phyloP scores from a whole-genome alignment of 805 yeast species.

The Suhomyces faveliae region DNA sequence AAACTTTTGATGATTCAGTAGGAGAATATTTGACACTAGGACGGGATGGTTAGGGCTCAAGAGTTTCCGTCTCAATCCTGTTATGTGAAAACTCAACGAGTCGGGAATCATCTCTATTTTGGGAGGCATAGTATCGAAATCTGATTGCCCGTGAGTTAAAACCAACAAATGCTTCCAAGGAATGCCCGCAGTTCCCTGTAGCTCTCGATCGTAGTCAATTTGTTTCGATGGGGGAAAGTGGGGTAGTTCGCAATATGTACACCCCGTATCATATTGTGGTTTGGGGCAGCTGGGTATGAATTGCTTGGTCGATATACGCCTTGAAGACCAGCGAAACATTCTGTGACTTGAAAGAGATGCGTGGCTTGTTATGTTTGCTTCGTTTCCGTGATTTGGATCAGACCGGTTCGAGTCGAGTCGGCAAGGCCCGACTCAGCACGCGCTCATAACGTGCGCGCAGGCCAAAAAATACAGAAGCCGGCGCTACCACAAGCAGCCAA shows the following conservation, averaged over 20 bases:
- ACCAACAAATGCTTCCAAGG: slow-evolving; percentile 59
- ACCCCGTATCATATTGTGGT: slow-evolving; percentile 57
- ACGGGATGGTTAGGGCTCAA: slow-evolving; percentile 50
- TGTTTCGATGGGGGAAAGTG: slow-evolving; percentile 43
- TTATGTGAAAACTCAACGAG: slow-evolving; percentile 42
- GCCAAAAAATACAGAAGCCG: not conserved
- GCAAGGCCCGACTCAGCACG: not conserved
- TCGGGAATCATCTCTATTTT: slow-evolving; percentile 50
- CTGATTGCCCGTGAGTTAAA: slow-evolving; percentile 42
- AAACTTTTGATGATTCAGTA: slow-evolving; percentile 16
- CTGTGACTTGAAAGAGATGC: no score
- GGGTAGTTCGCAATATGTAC: slow-evolving; percentile 51
- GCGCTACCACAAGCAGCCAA: not conserved
- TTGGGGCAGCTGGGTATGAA: slow-evolving; percentile 41
- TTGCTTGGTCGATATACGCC: not conserved
- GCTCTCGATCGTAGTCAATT: slow-evolving; percentile 37
- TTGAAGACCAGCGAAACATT: not conserved
- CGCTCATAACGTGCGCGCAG: not conserved
- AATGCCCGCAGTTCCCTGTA: slow-evolving; percentile 48
- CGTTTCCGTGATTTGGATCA: no score
- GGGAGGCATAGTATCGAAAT: slow-evolving; percentile 44
- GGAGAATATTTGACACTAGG: slow-evolving; percentile 45
- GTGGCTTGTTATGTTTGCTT: no score
- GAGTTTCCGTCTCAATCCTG: slow-evolving; percentile 27
- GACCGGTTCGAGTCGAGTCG: not conserved